Evolutionary conservation across 441 rosid genomes (phyloP), one percentile per base, ranked within the genome.

Genomic region (Erysimum pusillum): DNA sequence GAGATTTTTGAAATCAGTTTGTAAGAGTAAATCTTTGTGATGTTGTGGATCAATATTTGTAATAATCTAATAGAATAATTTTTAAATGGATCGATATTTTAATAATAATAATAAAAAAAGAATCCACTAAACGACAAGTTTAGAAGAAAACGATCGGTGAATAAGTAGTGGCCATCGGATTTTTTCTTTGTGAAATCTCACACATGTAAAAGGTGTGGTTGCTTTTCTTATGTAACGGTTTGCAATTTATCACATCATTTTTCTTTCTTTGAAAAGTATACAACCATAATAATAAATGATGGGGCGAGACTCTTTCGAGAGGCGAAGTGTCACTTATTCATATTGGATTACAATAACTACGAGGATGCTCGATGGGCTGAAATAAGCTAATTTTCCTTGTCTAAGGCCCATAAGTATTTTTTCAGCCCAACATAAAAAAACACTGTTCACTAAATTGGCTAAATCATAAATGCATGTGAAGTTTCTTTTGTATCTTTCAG

Each of bases 201-300:
- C 77, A 73, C 78, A 78, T 78, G 81, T 78, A 67, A 78, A 78
- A 78, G 20, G 69, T 73, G 74, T 78, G 73, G 61, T 60, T 46
- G 10, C 15, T 67, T 31, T 49, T 65, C 62, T n/a, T 8, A 15
- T 52, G 74, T 45, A 78, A 61, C 81, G 73, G 69, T 78, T 78
- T 78, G 74, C 4, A 67, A 44, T 41, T 69, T 65, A 71, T 51
- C 59, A 42, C 69, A 45, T 38, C 63, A 42, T 76, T 3, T 48
- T 48, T 11, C 0, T 54, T 18, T 5, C 35, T 76, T 76, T 52
- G 57, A 32, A 69, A 61, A 62, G 69, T 41, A 59, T 65, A 14
- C 36, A 36, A 12, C 15, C 25, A 32, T 38, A 31, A 38, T 38
- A 60, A 11, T 38, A 61, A 59, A 18, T 38, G 3, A 57, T 12